Percentiles rank a stretch among this genome's conserved stretches.
These are phyloP conservation scores for Abortiporus biennis DNA, from an alignment of 1,284 basidiomycete species.

Conservation along the genomic window DNA sequence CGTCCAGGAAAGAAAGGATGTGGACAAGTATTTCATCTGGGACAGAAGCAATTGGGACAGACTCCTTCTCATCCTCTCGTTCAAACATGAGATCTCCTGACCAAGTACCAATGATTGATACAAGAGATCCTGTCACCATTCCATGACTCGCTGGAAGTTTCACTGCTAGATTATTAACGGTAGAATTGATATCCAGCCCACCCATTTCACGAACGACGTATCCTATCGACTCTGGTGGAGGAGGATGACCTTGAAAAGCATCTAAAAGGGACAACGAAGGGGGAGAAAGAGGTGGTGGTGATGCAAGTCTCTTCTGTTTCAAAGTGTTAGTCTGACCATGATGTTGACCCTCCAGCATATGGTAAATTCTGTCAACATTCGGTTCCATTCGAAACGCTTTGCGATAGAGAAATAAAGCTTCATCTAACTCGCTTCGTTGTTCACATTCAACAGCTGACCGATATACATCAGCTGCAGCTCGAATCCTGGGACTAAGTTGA, in stretches of 20 bases:
- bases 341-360: slow-evolving; percentile 42
- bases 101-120: slow-evolving; percentile 42
- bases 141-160: slow-evolving; percentile 5
- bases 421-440: slow-evolving; percentile 66
- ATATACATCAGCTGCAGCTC: slow-evolving; percentile 59
- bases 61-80: slow-evolving; percentile 60
- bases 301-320: background rate
- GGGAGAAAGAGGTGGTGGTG: too few relatives aligned
- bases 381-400: slow-evolving; percentile 72
- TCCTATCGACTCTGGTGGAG: too few relatives aligned
- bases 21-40: slow-evolving; percentile 74
- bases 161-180: background rate
- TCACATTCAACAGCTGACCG: slow-evolving; percentile 66
- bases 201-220: background rate
- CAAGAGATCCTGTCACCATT: slow-evolving; percentile 36
- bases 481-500: slow-evolving; percentile 1
- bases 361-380: slow-evolving; percentile 61
- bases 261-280: background rate
- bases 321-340: background rate
- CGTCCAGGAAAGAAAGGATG: slow-evolving; percentile 60
- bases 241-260: too few relatives aligned
- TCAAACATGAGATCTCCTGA: slow-evolving; percentile 51
- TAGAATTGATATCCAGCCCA: too few relatives aligned
- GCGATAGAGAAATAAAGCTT: slow-evolving; percentile 71
- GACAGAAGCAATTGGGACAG: slow-evolving; percentile 48